Evolutionary conservation across 2,329 filamentous ascomycete genomes (phyloP), one percentile per base, ranked within the genome.

Genomic region (Truncatella angustata): DNA sequence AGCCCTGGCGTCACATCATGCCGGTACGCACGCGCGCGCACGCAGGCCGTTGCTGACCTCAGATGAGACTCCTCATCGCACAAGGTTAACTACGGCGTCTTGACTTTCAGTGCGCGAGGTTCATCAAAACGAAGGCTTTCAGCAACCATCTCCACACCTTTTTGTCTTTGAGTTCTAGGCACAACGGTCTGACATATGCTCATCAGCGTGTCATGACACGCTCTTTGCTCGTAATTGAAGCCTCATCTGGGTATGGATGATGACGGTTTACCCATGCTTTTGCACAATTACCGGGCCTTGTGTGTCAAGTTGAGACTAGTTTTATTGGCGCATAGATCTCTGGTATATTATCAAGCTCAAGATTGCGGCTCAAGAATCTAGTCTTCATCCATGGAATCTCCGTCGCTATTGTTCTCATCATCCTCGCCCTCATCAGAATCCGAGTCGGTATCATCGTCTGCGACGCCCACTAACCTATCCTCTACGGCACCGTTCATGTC

Each of bases 391-490:
- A 84, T 84, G 2, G 76, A 80, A 35, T 79, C 77, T 1, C 69
- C 72, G 34, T 70, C 73, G n/a, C n/a, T n/a, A 48, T 67, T 59
- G 7, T 64, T 67, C 5, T 62, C 65, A 5, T 61, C 66, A 6
- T 66, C 70, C n/a, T 67, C 73, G 18, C 70, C 78, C 21, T 74
- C 76, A 26, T 74, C 77, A 10, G 72, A 74, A 16, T 69, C 75
- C 11, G 64, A 74, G 49, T 71, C 73, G 58, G 85, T 87, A 56
- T 85, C 84, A 50, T 86, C 79, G 42, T 86, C 81, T 32, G 81
- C 79, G 44, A 96, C 78, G 1, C 87, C 88, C 4, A 97, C 83
- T 44, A 94, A 75, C 52, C 90, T 82, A 71, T 99, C 93, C 68
- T 84, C 80, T 21, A 85, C 83, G 43, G 84, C 81, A 14, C 78